Percentiles rank a stretch among this genome's conserved stretches.
Conservation (phyloP, 305 asterid species). For the Fraxinus ornus region DNA sequence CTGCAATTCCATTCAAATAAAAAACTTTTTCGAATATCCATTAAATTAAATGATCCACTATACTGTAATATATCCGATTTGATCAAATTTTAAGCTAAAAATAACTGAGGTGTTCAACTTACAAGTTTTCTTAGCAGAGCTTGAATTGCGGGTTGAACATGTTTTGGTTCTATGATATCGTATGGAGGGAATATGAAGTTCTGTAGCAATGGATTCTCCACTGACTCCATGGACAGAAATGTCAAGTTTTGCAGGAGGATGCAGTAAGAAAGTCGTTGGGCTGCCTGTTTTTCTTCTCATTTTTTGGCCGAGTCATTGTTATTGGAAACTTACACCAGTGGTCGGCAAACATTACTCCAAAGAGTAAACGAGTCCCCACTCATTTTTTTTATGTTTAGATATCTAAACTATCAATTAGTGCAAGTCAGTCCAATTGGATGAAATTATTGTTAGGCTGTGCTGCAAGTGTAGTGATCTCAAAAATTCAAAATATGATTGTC, state of each 20-base stretch:
- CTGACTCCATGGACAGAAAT: slow-evolving; percentile 6
- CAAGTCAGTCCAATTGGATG: not conserved
- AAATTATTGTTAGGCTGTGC: not conserved
- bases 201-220: slow-evolving; percentile 49
- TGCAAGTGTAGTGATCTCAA: not conserved
- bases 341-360: not conserved
- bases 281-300: not conserved
- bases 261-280: not conserved
- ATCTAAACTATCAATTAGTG: not conserved
- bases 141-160: slow-evolving; percentile 65
- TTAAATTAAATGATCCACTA: not conserved
- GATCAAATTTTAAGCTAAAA: not conserved
- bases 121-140: slow-evolving; percentile 52
- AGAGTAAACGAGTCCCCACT: not conserved
- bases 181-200: slow-evolving; percentile 69
- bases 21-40: not conserved
- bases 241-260: not conserved
- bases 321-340: not conserved
- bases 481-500: not conserved
- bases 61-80: too few relatives aligned
- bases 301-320: not conserved
- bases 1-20: slow-evolving; percentile 29
- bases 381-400: not conserved
- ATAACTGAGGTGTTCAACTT: slow-evolving; percentile 18
- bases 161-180: slow-evolving; percentile 55